Base-by-base conservation (phyloP, 208 protist species). In the Leishmania mexicana region DNA sequence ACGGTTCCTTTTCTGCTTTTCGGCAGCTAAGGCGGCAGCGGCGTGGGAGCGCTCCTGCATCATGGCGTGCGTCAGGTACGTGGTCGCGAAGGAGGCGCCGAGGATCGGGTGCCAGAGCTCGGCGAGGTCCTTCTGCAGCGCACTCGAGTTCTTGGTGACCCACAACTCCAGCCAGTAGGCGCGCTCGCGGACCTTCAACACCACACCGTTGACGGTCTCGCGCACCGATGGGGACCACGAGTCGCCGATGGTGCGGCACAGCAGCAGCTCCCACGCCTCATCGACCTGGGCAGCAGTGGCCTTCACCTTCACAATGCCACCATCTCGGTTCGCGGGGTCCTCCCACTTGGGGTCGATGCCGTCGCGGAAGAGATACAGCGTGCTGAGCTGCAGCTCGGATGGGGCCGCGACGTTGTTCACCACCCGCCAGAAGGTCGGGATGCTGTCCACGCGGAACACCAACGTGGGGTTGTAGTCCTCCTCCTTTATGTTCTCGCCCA, bases 291-390 rank as follows among this genome's bases (percentile, higher is more conserved):
- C 28, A n/a, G 76, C 24, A 17, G 73, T 81, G 24, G 90, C 79
- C 78, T 90, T 91, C 45, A 96, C 80, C 83, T 90, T 90, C 67
- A 90, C 87, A 80, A 98, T 98, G 77, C 96, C 96, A 57, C 96
- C 96, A 76, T 94, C 82, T 24, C 87, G 86, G 89, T 99, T 99
- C 21, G 87, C 85, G 24, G 88, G 78, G 83, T 99, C 96, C 86
- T 99, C 98, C 98, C 98, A 99, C 88, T 97, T 98, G 74, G 98
- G 98, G 82, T 98, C 92, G 71, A 99, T 98, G 73, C 95, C 97
- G 72, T 98, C 93, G 38, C 98, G 96, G 87, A 99, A 99, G 47
- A 99, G 90, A 85, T 98, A 98, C 53, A 98, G 96, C 74, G 95
- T 98, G 74, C 97, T 95, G 65, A 87, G 80, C 40, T 77, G 81